phyloP scores from a whole-genome alignment of 805 yeast genomes.

The Candida sphagnicola region DNA sequence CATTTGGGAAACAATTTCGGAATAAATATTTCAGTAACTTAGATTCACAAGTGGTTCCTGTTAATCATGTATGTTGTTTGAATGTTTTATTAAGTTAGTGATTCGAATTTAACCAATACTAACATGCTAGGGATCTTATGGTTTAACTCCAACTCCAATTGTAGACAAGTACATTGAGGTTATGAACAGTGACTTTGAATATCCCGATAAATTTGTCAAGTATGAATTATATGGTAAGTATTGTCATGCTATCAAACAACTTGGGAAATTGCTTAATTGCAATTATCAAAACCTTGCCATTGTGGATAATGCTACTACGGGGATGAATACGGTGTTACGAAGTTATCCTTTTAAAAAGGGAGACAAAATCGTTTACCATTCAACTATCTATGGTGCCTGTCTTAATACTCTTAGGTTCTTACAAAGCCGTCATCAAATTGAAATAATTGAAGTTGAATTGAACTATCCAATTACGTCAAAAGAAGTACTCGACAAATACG shows the following conservation, averaged over 20 bases:
- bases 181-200: conserved; percentile 20
- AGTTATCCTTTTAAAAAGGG: conserved; percentile 48
- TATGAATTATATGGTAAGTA: conserved; percentile 22
- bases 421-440: conserved; percentile 23
- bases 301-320: conserved; percentile 58
- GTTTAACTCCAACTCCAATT: conserved; percentile 50
- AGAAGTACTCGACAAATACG: conserved; percentile 21
- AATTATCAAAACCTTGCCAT: conserved; percentile 48
- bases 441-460: conserved; percentile 32
- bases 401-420: conserved; percentile 46
- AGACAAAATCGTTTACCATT: conserved; percentile 47
- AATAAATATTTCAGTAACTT: conserved; percentile 43
- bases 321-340: conserved; percentile 53
- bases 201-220: conserved; percentile 47
- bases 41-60: conserved; percentile 36
- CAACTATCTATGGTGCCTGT: conserved; percentile 54
- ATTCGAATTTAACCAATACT: background rate
- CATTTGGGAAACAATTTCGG: conserved; percentile 49
- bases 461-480: conserved; percentile 43
- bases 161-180: conserved; percentile 29
- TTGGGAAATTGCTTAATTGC: conserved; percentile 39
- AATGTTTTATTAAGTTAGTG: background rate
- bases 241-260: conserved; percentile 32
- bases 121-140: conserved; percentile 48
- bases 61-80: conserved; percentile 41